A percentile compares a stretch with the other conserved stretches of the same genome.
phyloP scores from a whole-genome alignment of 352 stramenopile genomes.

The Phytopythium vexans region DNA sequence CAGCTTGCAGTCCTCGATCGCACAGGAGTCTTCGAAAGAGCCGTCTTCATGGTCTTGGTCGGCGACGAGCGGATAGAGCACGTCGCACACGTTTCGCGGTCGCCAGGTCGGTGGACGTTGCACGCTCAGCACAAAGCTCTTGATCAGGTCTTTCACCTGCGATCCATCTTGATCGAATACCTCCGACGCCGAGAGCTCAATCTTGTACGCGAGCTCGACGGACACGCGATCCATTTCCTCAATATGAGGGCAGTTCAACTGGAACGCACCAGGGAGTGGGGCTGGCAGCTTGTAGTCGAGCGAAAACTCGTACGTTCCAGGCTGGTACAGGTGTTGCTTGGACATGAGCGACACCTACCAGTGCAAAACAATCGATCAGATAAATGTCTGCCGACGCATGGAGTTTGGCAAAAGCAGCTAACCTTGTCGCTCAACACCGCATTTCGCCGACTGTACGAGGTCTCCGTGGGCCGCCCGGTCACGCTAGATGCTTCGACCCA shows the following conservation, averaged over 20 bases:
- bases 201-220: constrained; percentile 8
- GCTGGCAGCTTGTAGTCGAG: constrained; percentile 17
- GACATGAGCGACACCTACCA: no score
- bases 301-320: constrained; percentile 15
- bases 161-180: neutral
- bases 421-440: constrained; percentile 1
- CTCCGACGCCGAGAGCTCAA: neutral
- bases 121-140: neutral
- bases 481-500: constrained; percentile 1
- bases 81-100: neutral
- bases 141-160: neutral
- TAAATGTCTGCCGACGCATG: no score
- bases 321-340: constrained; percentile 10
- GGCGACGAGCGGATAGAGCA: neutral
- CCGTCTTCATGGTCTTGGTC: neutral
- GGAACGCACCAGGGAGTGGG: constrained; percentile 8
- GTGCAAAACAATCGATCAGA: no score
- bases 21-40: neutral
- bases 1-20: neutral
- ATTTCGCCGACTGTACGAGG: constrained; percentile 4
- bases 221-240: constrained; percentile 6
- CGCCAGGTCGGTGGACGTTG: neutral
- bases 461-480: neutral
- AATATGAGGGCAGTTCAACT: constrained; percentile 8
- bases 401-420: no score